These are phyloP conservation scores for Aspergillus pseudoterreus DNA, from an alignment of 2,329 filamentous ascomycete genomes.

Conservation along the genomic window DNA sequence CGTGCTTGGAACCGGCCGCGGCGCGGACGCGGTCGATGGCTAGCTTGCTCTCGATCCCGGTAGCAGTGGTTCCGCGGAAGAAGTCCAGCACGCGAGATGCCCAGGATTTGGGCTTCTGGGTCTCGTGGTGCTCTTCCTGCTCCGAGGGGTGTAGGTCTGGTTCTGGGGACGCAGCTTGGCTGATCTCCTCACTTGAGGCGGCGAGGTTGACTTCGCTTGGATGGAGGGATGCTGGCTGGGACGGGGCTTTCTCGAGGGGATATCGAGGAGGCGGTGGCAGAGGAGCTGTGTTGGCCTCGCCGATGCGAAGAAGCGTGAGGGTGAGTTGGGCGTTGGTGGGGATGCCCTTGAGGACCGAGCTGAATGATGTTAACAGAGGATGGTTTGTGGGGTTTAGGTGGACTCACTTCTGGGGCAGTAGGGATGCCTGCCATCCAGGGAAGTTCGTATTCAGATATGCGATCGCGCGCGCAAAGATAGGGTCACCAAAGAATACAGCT, in stretches of 20 bases:
- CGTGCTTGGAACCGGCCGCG: constrained; percentile 56
- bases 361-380: constrained; percentile 18
- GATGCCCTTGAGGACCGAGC: constrained; percentile 71
- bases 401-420: constrained; percentile 63
- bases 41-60: constrained; percentile 67
- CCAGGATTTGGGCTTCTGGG: constrained; percentile 25
- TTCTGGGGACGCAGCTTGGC: not conserved
- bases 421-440: constrained; percentile 70
- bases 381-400: not conserved
- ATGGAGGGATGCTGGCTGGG: constrained; percentile 27
- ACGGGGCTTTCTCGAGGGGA: constrained; percentile 18
- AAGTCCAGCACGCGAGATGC: constrained; percentile 57
- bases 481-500: constrained; percentile 75
- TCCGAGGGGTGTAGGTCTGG: not conserved
- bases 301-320: constrained; percentile 74
- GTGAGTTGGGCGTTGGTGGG: constrained; percentile 87
- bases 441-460: constrained; percentile 47
- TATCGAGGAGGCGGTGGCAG: constrained; percentile 58
- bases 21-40: constrained; percentile 71
- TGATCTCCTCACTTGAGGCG: constrained; percentile 42
- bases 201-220: constrained; percentile 8
- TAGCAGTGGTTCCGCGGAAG: constrained; percentile 67
- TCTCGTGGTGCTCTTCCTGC: not conserved
- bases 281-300: constrained; percentile 76
- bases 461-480: constrained; percentile 60